These are phyloP conservation scores for Naganishia albida DNA, from an alignment of 1,284 basidiomycete species.

Conservation along the genomic window DNA sequence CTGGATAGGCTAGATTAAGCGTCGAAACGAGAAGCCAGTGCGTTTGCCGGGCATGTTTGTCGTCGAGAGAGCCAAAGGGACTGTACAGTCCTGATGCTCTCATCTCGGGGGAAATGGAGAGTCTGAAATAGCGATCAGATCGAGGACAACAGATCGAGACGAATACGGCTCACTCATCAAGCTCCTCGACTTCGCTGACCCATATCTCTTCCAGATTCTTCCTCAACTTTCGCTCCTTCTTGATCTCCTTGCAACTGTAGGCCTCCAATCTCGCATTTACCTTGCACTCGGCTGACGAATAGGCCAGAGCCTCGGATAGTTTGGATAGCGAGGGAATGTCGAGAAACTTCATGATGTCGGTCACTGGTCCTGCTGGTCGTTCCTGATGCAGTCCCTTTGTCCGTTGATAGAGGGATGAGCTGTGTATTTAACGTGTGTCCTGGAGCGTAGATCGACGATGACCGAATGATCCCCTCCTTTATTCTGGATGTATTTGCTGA, in stretches of 20 bases:
- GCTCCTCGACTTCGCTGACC: conserved; percentile 46
- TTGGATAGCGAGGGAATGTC: conserved; percentile 77
- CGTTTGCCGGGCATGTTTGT: conserved; percentile 53
- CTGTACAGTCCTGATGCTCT: conserved; percentile 50
- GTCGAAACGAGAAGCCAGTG: conserved; percentile 83
- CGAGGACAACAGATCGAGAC: neutral
- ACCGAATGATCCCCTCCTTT: no score
- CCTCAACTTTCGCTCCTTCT: conserved; percentile 95
- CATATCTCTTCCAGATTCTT: conserved; percentile 74
- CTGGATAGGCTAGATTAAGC: conserved; percentile 94
- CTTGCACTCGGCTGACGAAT: conserved; percentile 78
- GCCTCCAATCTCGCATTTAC: conserved; percentile 94
- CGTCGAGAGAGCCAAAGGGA: conserved; percentile 53
- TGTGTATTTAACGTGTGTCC: neutral
- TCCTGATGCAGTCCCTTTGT: neutral
- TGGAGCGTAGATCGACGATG: neutral
- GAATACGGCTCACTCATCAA: conserved; percentile 47
- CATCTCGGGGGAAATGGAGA: conserved; percentile 53
- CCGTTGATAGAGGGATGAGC: neutral
- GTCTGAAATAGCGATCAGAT: neutral
- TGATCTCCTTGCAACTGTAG: conserved; percentile 96
- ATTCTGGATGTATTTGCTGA: conserved; percentile 5
- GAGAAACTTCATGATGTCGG: conserved; percentile 80
- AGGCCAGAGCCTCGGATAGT: conserved; percentile 74
- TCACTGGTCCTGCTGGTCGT: neutral